These are phyloP conservation scores for Draba incana DNA, from an alignment of 345 rosid species.

Conservation along the genomic window DNA sequence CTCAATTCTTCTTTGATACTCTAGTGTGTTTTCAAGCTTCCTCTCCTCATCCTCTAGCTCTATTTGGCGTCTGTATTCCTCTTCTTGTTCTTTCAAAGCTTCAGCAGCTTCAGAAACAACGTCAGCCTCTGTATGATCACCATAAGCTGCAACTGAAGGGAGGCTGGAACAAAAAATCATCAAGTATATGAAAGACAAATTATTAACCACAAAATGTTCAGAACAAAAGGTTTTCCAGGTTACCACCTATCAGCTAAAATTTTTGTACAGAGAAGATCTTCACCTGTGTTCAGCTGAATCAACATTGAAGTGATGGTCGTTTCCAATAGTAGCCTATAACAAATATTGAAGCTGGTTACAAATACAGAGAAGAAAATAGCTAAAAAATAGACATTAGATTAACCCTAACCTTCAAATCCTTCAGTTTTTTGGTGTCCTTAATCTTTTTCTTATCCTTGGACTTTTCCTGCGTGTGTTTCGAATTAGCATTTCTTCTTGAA, in stretches of 20 bases:
- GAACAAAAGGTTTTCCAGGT: slow-evolving; percentile 16
- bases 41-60: slow-evolving; percentile 93
- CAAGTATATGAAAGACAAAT: slow-evolving; percentile 24
- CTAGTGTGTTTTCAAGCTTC: slow-evolving; percentile 83
- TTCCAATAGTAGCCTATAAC: slow-evolving; percentile 56
- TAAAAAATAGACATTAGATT: slow-evolving; percentile 6
- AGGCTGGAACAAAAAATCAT: slow-evolving; percentile 59
- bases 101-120: slow-evolving; percentile 48
- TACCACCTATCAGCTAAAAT: slow-evolving; percentile 22
- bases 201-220: slow-evolving; percentile 3
- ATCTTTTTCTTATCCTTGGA: slow-evolving; percentile 83
- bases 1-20: slow-evolving; percentile 88
- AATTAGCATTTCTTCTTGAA: slow-evolving; percentile 61
- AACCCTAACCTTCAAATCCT: slow-evolving; percentile 70
- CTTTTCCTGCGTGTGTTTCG: slow-evolving; percentile 70
- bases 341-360: slow-evolving; percentile 27
- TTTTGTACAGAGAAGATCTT: neutral
- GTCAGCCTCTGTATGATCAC: slow-evolving; percentile 55
- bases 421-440: slow-evolving; percentile 67
- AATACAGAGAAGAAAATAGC: slow-evolving; percentile 15
- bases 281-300: slow-evolving; percentile 61
- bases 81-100: slow-evolving; percentile 66
- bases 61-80: slow-evolving; percentile 68
- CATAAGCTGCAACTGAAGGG: slow-evolving; percentile 54
- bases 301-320: slow-evolving; percentile 51